A percentile compares a stretch with the other conserved stretches of the same genome.
Conservation (phyloP, 208 protist species). For the Leishmania turanica region DNA sequence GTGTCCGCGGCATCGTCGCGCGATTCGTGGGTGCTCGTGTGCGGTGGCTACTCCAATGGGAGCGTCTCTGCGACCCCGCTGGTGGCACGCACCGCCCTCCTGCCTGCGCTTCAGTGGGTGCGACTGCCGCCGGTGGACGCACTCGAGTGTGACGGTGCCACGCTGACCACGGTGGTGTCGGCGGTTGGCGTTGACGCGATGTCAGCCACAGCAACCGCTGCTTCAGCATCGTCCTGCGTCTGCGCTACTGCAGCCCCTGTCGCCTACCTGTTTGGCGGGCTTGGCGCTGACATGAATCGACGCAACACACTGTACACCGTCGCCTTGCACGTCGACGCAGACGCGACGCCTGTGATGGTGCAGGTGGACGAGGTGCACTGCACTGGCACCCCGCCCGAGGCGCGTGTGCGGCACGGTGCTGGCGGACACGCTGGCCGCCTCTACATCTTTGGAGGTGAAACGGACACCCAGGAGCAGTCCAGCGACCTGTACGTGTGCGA, state of each 20-base stretch:
- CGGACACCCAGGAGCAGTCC: constrained; percentile 48
- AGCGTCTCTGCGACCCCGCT: constrained; percentile 43
- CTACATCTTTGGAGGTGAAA: constrained; percentile 72
- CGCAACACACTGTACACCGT: constrained; percentile 43
- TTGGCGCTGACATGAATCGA: constrained; percentile 46
- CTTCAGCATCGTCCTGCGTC: neutral
- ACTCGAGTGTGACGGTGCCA: constrained; percentile 66
- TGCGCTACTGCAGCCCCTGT: neutral
- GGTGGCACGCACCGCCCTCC: constrained; percentile 21
- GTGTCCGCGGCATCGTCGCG: neutral
- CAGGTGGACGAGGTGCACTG: constrained; percentile 26
- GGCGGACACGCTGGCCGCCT: constrained; percentile 34
- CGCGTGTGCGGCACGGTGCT: constrained; percentile 57
- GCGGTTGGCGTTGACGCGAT: neutral
- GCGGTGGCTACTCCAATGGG: constrained; percentile 70
- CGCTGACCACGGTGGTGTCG: constrained; percentile 38
- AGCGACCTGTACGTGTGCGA: constrained; percentile 50
- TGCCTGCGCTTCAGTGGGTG: constrained; percentile 46
- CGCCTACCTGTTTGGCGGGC: constrained; percentile 82
- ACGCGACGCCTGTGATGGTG: constrained; percentile 3
- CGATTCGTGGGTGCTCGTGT: constrained; percentile 47
- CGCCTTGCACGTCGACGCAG: constrained; percentile 1
- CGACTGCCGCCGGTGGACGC: constrained; percentile 20
- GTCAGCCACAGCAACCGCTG: neutral
- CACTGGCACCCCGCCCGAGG: constrained; percentile 43